Conservation (phyloP, 768 basidiomycete species). For the Pisolithus tinctorius region DNA sequence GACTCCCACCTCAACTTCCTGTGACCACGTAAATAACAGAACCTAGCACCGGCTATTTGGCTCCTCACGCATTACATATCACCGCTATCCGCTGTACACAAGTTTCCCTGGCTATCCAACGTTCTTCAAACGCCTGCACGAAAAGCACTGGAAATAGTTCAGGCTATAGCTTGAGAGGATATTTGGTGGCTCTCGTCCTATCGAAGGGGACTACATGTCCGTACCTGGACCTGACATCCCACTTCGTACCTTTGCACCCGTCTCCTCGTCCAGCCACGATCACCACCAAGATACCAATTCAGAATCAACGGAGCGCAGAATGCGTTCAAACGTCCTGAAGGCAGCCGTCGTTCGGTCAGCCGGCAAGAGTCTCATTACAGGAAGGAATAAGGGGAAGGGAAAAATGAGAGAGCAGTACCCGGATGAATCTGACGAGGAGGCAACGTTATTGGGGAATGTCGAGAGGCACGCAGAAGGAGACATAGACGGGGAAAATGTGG, state of each 20-base stretch:
- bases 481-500: slow-evolving; percentile 29
- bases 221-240: slow-evolving; percentile 65
- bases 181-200: neutral
- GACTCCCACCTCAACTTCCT: too few species aligned
- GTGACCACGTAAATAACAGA: too few species aligned
- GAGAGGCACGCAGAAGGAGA: slow-evolving; percentile 33
- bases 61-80: too few species aligned
- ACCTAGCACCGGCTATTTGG: too few species aligned
- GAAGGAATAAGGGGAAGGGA: slow-evolving; percentile 29
- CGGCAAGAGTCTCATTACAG: slow-evolving; percentile 9
- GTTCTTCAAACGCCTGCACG: neutral
- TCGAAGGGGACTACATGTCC: slow-evolving; percentile 17
- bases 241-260: slow-evolving; percentile 53
- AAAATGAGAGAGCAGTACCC: slow-evolving; percentile 49
- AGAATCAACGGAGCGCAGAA: slow-evolving; percentile 7
- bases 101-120: neutral
- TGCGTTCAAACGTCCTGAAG: slow-evolving; percentile 27
- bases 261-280: slow-evolving; percentile 35
- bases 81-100: too few species aligned
- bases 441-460: slow-evolving; percentile 37
- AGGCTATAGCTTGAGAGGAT: neutral
- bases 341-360: slow-evolving; percentile 27
- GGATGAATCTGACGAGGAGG: slow-evolving; percentile 62
- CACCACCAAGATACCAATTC: slow-evolving; percentile 2
- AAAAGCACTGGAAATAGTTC: neutral